Evolutionary conservation across 2,329 filamentous ascomycete species (phyloP), one percentile per base, ranked within the genome.

Genomic region (Pseudogymnoascus sp.): DNA sequence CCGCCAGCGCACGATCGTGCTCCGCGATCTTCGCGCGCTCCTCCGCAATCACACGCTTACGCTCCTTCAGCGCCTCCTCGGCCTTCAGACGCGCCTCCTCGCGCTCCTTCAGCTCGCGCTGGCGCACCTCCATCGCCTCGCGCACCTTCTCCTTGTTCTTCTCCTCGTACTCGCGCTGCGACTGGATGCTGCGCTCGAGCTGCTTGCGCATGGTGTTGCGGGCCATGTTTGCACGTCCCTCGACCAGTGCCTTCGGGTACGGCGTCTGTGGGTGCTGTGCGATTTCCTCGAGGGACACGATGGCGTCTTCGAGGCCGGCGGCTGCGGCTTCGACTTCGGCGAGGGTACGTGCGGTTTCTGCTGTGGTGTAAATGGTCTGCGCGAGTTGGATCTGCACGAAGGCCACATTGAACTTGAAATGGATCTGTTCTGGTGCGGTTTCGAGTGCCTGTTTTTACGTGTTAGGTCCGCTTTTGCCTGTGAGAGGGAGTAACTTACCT

Each of bases 381-480:
- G 93, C 93, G 63, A 97, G 87, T 74, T 97, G 93, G 67, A 96
- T 96, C 73, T 97, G 95, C 28, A 97, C 91, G 72, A 97, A 99
- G 0, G 95, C 95, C 28, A 99, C 90, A 72, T 99, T 99, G 83
- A 99, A 99, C 74, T 95, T 91, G 75, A 95, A 91, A 76, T 96
- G 91, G 31, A 93, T 82, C 70, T 96, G 91, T 4, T 95, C 89
- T 0, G 92, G 90, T 1, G 90, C 87, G 63, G 89, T 83, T 63
- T 86, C 84, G 17, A 96, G 84, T 26, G 93, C 91, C 83, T 89
- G 33, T 6, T 1, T 1, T 7, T 5, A 13, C 38, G 60, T 33
- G 63, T 53, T 36, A 64, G 5, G 60, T 13, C 50, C 19, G 8
- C 35, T n/a, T 36, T 3, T 11, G 35, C 15, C 13, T 36, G 15